phyloP scores from a whole-genome alignment of 768 basidiomycete species.

The Cyclocybe aegerita region DNA sequence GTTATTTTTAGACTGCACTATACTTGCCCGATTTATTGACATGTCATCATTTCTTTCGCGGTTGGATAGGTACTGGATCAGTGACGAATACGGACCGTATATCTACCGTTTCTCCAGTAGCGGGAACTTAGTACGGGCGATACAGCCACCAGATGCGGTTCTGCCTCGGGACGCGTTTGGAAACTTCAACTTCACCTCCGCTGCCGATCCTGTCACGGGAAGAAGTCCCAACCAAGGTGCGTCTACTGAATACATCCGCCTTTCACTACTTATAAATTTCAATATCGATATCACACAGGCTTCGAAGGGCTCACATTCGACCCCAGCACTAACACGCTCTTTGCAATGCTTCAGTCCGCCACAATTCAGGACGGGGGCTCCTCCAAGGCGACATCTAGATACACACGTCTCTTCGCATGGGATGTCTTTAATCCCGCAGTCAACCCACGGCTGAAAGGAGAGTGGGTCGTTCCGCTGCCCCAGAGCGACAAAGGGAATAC shows the following conservation, averaged over 20 bases:
- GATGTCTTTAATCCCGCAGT: conserved; percentile 38
- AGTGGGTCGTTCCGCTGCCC: conserved; percentile 62
- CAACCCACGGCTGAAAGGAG: conserved; percentile 44
- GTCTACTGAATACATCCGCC: too few relatives aligned
- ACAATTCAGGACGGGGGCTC: conserved; percentile 61
- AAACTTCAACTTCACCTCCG: conserved; percentile 52
- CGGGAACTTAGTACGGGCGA: conserved; percentile 52
- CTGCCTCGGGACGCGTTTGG: conserved; percentile 46
- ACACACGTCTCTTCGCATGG: conserved; percentile 57
- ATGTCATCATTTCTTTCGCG: background rate
- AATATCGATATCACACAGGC: conserved; percentile 28
- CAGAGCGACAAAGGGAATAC: conserved; percentile 51
- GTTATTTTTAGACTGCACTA: conserved; percentile 12
- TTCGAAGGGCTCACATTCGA: conserved; percentile 62
- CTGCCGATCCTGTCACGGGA: conserved; percentile 47
- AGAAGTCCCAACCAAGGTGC: conserved; percentile 55
- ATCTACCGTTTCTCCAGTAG: conserved; percentile 51
- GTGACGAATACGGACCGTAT: conserved; percentile 71
- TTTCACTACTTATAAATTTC: too few relatives aligned
- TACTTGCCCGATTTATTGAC: background rate
- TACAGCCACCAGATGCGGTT: conserved; percentile 58
- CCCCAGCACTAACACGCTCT: conserved; percentile 45
- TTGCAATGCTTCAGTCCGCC: conserved; percentile 63
- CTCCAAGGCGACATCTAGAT: conserved; percentile 44
- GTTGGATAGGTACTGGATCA: conserved; percentile 52